Evolutionary conservation across 164 flowering plant species (phyloP), one percentile per base, ranked within the genome.

Genomic region (Sedum album): DNA sequence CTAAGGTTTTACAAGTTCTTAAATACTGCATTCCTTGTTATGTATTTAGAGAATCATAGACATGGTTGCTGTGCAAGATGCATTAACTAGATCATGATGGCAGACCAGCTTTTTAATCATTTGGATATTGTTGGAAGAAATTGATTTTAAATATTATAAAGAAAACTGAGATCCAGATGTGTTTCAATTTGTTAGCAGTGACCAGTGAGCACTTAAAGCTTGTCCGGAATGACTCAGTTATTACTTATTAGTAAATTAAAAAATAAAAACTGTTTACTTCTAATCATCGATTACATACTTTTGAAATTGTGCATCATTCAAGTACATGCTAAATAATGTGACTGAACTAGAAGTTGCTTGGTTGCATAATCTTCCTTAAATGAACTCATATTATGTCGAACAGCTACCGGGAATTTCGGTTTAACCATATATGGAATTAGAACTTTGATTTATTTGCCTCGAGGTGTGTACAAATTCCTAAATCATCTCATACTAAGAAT

Each of bases 11-110:
- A 31, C 17, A 25, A 55, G 18, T 9, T 55, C 31, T 1, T 53
- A 8, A 25, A 25, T 23, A 53, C 25, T 6, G 6, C 30, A 7
- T 8, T 15, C 49, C 21, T 18, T 4, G 5, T 18, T 4, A n/a
- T 49, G 55, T 21, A 49, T 49, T 18, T 21, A 8, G 0, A 49
- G 5, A 18, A 53, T 23, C 25, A 30, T 9, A 53, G 60, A 25
- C 30, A 53, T 53, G 60, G 60, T 23, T 23, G 60, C 28, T 6
- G 60, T 10, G 30, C 30, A 23, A 23, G 60, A 48, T 48, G 23
- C 53, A 48, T n/a, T 53, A n/a, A 53, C 30, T 53, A 53, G 60
- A 53, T 18, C 53, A 53, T 53, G 60, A 53, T 53, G 30, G 23
- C 60, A 53, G 60, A 53, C 14, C 0, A 2, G 14, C 60, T 23